Percentiles rank a stretch among this genome's conserved stretches.
These are phyloP conservation scores for Fusarium brachygibbosum DNA, from an alignment of 2,329 filamentous ascomycete genomes.

Conservation along the genomic window DNA sequence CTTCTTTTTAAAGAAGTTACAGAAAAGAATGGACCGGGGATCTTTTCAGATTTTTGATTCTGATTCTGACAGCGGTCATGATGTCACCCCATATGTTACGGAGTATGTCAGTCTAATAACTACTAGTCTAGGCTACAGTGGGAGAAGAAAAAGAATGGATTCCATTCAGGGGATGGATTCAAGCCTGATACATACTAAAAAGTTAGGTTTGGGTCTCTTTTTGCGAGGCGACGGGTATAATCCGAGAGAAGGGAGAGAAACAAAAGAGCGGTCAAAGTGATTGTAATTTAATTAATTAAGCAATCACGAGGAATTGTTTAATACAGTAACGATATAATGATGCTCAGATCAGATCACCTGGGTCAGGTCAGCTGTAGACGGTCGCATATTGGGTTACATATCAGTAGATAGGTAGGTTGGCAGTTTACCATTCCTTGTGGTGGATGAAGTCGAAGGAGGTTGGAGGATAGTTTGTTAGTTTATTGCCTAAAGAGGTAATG, in stretches of 20 bases:
- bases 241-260: slow-evolving; percentile 18
- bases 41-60: background rate
- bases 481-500: slow-evolving; percentile 37
- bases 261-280: slow-evolving; percentile 34
- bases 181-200: slow-evolving; percentile 20
- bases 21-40: background rate
- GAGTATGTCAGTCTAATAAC: too few relatives aligned
- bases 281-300: slow-evolving; percentile 5
- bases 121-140: too few relatives aligned
- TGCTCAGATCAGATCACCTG: slow-evolving; percentile 4
- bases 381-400: slow-evolving; percentile 38
- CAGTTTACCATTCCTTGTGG: slow-evolving; percentile 21
- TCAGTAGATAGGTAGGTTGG: too few relatives aligned
- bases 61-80: slow-evolving; percentile 22
- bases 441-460: slow-evolving; percentile 11
- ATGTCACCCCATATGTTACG: slow-evolving; percentile 33
- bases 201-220: slow-evolving; percentile 4
- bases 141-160: background rate
- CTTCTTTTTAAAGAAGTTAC: slow-evolving; percentile 29
- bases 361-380: slow-evolving; percentile 8
- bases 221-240: slow-evolving; percentile 14
- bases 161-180: slow-evolving; percentile 13
- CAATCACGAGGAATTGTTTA: background rate
- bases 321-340: slow-evolving; percentile 12
- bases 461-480: slow-evolving; percentile 19